phyloP scores from a whole-genome alignment of 2,329 filamentous ascomycete genomes.

The Aspergillus ruber region DNA sequence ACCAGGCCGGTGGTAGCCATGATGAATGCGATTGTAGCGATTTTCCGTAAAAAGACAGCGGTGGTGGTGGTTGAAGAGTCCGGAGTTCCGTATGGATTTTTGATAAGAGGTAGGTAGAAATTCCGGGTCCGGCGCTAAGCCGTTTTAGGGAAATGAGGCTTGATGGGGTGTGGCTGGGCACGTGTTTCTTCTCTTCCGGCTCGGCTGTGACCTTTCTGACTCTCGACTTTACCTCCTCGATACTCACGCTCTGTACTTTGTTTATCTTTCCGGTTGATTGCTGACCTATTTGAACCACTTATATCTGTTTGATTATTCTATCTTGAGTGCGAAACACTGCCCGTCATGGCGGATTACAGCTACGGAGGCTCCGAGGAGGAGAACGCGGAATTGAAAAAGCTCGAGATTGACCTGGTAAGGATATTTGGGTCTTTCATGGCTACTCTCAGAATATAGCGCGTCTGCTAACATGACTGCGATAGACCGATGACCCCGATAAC shows the following conservation, averaged over 20 bases:
- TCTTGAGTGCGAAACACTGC: not conserved
- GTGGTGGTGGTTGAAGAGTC: constrained; percentile 1
- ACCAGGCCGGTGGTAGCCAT: constrained; percentile 16
- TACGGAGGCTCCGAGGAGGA: constrained; percentile 73
- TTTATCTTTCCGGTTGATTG: not conserved
- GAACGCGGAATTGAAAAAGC: constrained; percentile 72
- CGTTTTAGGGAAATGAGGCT: constrained; percentile 7
- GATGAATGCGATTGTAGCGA: constrained; percentile 1
- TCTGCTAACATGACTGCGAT: constrained; percentile 9
- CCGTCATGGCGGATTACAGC: constrained; percentile 63
- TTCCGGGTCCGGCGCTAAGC: constrained; percentile 16
- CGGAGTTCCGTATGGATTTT: not conserved
- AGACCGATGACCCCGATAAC: constrained; percentile 71
- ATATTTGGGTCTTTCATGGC: no score
- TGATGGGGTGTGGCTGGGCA: constrained; percentile 8
- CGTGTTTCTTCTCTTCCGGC: constrained; percentile 3
- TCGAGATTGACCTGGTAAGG: constrained; percentile 70
- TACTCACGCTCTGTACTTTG: constrained; percentile 1
- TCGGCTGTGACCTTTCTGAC: constrained; percentile 1
- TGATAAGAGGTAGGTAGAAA: constrained; percentile 10
- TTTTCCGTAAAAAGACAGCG: not conserved
- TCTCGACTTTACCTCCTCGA: not conserved
- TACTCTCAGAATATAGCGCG: no score
- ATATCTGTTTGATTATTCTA: constrained; percentile 1
- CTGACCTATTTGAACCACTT: no score